Base-by-base conservation (phyloP, 129 eudicot genomes). In the Dittrichia graveolens region DNA sequence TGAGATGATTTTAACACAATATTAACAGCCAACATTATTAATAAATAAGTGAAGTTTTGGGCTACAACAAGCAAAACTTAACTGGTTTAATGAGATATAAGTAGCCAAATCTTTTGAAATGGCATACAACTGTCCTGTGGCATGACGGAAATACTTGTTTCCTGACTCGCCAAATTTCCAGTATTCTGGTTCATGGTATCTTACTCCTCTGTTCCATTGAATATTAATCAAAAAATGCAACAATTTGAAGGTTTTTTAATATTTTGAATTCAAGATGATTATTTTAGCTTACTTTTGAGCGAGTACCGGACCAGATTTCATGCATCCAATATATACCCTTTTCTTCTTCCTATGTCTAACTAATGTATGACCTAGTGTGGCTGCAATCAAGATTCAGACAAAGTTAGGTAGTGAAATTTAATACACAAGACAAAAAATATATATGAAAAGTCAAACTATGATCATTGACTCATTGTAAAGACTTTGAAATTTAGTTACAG, bases 91-190 rank as follows among this genome's bases (percentile, higher is more conserved):
- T 72, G 94, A 83, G 46, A 92, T 92, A 47, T 86, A 92, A 72
- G 91, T 80, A 67, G 97, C 97, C 81, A 92, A 84, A 80, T 92
- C 97, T 76, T 80, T 92, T 50, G 96, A 89, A 73, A 92, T 85
- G 66, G 94, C 96, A 40, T 92, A 92, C 69, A 92, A 53, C 67
- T 92, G 97, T 62, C 97, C 97, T 3, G 97, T 92, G 45, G 97
- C 97, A 75, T 92, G 97, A 24, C 97, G 97, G 65, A 92, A 92
- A 72, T 92, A 92, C 77, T 89, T 92, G 81, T 92, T 91, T 74
- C 97, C 97, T 4, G 79, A 71, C 83, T 88, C 97, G 8, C 97
- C 97, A 62, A 92, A 92, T 85, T 92, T 92, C 97, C 97, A 92
- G 47, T 92, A 56, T 75, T 92, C 97, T 3, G 97, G 97, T 74